Conservation (phyloP, 2,329 filamentous ascomycete genomes). For the Penicillium sp. region DNA sequence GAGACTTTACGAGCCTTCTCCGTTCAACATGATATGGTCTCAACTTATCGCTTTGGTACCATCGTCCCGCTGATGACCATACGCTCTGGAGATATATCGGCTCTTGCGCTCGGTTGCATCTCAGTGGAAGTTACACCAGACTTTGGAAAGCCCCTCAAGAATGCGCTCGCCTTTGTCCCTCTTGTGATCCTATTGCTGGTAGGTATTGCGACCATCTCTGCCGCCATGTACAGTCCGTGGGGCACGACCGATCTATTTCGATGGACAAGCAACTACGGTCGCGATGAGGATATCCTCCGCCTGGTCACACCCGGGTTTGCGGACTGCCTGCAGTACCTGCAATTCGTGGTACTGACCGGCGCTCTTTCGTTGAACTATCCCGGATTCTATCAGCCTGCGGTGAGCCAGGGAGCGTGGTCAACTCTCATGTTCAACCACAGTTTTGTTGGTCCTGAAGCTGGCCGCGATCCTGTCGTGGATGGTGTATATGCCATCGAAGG, state of each 20-base stretch:
- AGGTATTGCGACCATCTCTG: constrained; percentile 75
- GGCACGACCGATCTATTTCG: constrained; percentile 84
- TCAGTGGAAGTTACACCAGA: constrained; percentile 80
- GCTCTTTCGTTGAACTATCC: constrained; percentile 83
- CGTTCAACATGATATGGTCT: constrained; percentile 68
- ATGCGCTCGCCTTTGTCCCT: constrained; percentile 70
- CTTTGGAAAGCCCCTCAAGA: constrained; percentile 65
- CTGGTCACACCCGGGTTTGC: constrained; percentile 94
- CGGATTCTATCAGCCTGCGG: constrained; percentile 87
- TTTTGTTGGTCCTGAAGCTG: constrained; percentile 66
- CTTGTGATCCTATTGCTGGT: constrained; percentile 74
- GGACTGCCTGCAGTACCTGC: constrained; percentile 94
- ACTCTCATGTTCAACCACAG: constrained; percentile 88
- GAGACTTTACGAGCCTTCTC: constrained; percentile 65
- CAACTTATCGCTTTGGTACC: constrained; percentile 82
- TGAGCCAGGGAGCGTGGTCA: constrained; percentile 86
- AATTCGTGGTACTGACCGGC: constrained; percentile 87
- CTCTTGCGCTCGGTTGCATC: constrained; percentile 70
- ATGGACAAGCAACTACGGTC: constrained; percentile 97
- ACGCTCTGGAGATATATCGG: constrained; percentile 65
- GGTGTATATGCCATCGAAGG: constrained; percentile 81
- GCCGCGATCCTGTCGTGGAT: constrained; percentile 67
- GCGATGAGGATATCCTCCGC: constrained; percentile 84
- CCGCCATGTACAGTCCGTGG: constrained; percentile 89
- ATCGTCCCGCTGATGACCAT: constrained; percentile 70